Evolutionary conservation across 345 rosid genomes (phyloP).

Genomic region (Jatropha curcas): DNA sequence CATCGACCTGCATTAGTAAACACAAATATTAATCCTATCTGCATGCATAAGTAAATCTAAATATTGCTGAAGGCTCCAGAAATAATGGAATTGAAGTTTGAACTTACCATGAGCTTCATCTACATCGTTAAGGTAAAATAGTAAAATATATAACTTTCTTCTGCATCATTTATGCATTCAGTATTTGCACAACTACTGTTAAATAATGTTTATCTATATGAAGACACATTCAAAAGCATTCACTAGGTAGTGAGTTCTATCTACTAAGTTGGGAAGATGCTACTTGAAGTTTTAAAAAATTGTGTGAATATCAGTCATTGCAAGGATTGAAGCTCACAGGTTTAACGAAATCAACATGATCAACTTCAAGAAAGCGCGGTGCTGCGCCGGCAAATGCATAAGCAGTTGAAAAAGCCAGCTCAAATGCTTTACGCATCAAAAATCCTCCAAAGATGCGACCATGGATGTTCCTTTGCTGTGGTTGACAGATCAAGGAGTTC

Average conservation of each 20-base stretch:
- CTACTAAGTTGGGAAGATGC: too few species aligned
- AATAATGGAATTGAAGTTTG: not conserved
- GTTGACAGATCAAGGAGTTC: conserved; percentile 81
- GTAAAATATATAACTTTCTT: not conserved
- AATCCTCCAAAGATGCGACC: conserved; percentile 90
- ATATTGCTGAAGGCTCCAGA: not conserved
- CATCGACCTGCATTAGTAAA: conserved; percentile 60
- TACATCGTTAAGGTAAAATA: not conserved
- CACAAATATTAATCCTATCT: not conserved
- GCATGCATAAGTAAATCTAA: not conserved
- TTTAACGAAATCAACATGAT: conserved; percentile 79
- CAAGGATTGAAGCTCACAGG: conserved; percentile 56
- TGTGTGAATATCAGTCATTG: not conserved
- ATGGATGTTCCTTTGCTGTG: conserved; percentile 83
- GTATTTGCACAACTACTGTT: not conserved
- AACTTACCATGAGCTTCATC: not conserved
- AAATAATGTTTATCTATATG: too few species aligned
- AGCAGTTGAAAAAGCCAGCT: conserved; percentile 77
- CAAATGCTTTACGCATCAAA: conserved; percentile 85
- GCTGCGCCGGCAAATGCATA: conserved; percentile 84
- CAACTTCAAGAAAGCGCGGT: conserved; percentile 79
- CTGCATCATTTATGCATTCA: not conserved
- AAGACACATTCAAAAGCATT: not conserved
- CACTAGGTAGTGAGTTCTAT: not conserved
- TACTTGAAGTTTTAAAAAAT: not conserved